phyloP scores from a whole-genome alignment of 2,329 filamentous ascomycete genomes.

The Aspergillus unguis region DNA sequence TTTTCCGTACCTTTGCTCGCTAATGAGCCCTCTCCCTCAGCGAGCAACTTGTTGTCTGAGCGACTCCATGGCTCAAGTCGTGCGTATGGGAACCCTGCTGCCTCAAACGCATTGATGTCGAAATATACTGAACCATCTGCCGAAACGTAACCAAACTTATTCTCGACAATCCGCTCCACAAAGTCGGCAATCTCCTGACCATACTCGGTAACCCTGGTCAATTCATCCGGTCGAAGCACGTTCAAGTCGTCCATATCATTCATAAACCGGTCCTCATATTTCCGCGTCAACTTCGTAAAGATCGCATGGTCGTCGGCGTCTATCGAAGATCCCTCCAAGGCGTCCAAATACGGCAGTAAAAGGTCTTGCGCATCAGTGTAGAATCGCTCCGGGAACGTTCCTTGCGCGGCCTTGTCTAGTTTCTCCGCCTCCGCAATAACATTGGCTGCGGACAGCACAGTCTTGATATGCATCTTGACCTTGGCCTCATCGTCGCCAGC shows the following conservation, averaged over 20 bases:
- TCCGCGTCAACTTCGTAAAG: conserved; percentile 80
- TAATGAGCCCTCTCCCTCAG: conserved; percentile 85
- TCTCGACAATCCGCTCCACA: conserved; percentile 75
- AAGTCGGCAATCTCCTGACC: conserved; percentile 82
- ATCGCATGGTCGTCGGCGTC: conserved; percentile 65
- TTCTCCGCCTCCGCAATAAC: conserved; percentile 43
- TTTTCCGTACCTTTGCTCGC: conserved; percentile 62
- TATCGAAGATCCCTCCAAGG: conserved; percentile 54
- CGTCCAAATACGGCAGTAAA: conserved; percentile 77
- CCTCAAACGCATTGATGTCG: conserved; percentile 82
- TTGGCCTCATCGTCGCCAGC: conserved; percentile 79
- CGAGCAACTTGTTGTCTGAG: conserved; percentile 76
- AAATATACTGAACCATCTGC: conserved; percentile 88
- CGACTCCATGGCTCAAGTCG: conserved; percentile 80
- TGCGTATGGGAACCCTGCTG: conserved; percentile 79
- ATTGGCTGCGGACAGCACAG: conserved; percentile 52
- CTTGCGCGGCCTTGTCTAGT: conserved; percentile 18
- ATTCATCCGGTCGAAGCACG: conserved; percentile 72
- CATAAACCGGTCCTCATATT: conserved; percentile 83
- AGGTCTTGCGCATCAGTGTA: conserved; percentile 63
- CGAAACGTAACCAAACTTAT: conserved; percentile 77
- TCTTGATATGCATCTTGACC: conserved; percentile 82
- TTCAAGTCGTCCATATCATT: conserved; percentile 85
- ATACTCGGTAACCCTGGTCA: conserved; percentile 91
- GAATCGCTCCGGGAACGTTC: conserved; percentile 45